These are phyloP conservation scores for Ascomycota sp. DNA, from an alignment of 2,329 filamentous ascomycete genomes.

Conservation along the genomic window DNA sequence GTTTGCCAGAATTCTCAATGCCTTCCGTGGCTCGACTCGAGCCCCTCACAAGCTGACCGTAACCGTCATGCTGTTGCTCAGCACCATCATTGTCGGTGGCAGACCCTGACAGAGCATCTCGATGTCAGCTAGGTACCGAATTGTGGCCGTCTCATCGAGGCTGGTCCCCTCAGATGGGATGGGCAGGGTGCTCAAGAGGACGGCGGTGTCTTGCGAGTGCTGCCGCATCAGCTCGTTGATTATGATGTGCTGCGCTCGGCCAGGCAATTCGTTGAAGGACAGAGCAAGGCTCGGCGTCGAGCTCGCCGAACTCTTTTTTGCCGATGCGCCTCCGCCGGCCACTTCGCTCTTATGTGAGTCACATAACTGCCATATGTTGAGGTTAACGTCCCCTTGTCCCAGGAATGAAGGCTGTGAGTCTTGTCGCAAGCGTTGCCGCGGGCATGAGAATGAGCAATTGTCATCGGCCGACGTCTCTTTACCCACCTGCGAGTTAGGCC, in stretches of 20 bases:
- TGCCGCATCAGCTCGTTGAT: conserved; percentile 61
- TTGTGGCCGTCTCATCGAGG: conserved; percentile 43
- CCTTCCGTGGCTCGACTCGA: neutral
- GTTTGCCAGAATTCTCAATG: too few species aligned
- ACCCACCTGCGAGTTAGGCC: conserved; percentile 35
- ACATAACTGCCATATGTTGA: conserved; percentile 22
- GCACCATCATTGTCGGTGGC: conserved; percentile 54
- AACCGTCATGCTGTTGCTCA: conserved; percentile 79
- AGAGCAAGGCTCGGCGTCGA: conserved; percentile 42
- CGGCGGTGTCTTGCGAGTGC: conserved; percentile 47
- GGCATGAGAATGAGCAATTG: conserved; percentile 8
- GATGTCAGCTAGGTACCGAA: conserved; percentile 54
- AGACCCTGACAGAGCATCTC: conserved; percentile 57
- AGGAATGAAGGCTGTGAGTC: conserved; percentile 13
- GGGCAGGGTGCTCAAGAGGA: conserved; percentile 64
- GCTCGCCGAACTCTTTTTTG: conserved; percentile 22
- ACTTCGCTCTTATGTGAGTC: conserved; percentile 14
- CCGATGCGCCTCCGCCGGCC: conserved; percentile 7
- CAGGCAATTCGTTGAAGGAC: conserved; percentile 70
- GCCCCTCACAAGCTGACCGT: conserved; percentile 43
- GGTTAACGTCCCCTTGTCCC: conserved; percentile 12
- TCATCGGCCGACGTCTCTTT: conserved; percentile 8
- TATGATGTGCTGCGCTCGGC: conserved; percentile 65
- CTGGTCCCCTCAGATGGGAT: conserved; percentile 60
- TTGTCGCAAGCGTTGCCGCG: conserved; percentile 15